phyloP scores from a whole-genome alignment of 106 monocot species.

The Gastrodia elata region DNA sequence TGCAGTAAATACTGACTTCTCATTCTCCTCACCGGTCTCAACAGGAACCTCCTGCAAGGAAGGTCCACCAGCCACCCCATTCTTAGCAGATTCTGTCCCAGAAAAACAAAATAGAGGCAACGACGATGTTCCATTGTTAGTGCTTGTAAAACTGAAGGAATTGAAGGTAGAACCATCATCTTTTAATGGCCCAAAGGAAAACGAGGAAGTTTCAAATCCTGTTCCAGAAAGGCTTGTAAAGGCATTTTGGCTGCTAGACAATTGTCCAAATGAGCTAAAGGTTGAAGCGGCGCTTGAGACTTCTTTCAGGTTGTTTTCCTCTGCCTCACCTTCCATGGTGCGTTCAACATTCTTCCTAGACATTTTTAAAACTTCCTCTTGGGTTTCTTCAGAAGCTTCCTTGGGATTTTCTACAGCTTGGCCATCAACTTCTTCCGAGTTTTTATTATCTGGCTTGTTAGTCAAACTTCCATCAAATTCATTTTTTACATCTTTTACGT shows the following conservation, averaged over 20 bases:
- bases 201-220: slow-evolving; percentile 65
- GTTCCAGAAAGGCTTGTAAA: slow-evolving; percentile 83
- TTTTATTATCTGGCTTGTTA: background rate
- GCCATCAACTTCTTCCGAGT: background rate
- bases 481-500: slow-evolving; percentile 11
- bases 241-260: slow-evolving; percentile 96
- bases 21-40: slow-evolving; percentile 97
- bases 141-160: slow-evolving; percentile 31
- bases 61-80: slow-evolving; percentile 7
- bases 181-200: slow-evolving; percentile 52
- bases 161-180: slow-evolving; percentile 27
- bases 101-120: slow-evolving; percentile 13
- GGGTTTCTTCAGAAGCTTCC: background rate
- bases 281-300: slow-evolving; percentile 16
- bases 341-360: background rate
- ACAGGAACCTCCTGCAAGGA: slow-evolving; percentile 61
- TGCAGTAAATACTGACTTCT: slow-evolving; percentile 59
- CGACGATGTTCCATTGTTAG: slow-evolving; percentile 34
- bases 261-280: slow-evolving; percentile 63
- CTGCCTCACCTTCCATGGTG: background rate
- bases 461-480: slow-evolving; percentile 8
- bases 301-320: slow-evolving; percentile 21
- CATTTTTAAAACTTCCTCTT: background rate
- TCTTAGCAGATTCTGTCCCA: slow-evolving; percentile 23
- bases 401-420: background rate